Evolutionary conservation across 306 rosid species (phyloP).

Genomic region (Casuarina cunninghamiana): DNA sequence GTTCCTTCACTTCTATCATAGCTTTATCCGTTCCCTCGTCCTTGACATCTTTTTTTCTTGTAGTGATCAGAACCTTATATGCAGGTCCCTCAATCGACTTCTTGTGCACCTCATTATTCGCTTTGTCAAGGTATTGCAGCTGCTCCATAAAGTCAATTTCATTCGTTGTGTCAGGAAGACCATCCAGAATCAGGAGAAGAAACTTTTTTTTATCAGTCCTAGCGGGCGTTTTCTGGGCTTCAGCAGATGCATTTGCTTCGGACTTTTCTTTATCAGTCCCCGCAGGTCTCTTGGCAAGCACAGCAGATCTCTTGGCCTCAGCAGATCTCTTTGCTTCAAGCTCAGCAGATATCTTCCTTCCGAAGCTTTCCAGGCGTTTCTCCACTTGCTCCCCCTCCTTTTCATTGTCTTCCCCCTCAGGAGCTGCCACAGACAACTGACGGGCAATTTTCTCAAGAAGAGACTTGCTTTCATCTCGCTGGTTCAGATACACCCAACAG

Average conservation of each 20-base stretch:
- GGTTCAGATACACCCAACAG: constrained; percentile 28
- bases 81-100: no score
- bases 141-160: neutral
- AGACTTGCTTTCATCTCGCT: constrained; percentile 2
- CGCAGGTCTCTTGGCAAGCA: no score
- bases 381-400: no score
- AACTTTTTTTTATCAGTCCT: neutral
- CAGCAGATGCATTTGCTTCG: no score
- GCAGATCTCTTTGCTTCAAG: neutral
- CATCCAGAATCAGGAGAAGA: constrained; percentile 33
- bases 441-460: constrained; percentile 8
- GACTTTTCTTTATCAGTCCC: no score
- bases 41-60: neutral
- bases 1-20: neutral
- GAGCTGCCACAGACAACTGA: constrained; percentile 10
- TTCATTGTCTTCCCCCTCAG: constrained; percentile 16
- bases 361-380: no score
- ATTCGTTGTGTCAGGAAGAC: neutral
- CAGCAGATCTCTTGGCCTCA: neutral
- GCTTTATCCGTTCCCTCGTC: neutral
- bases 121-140: no score
- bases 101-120: no score
- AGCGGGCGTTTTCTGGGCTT: no score
- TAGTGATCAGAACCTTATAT: constrained; percentile 29
- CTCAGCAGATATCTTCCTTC: no score